Evolutionary conservation across 257 asterid genomes (phyloP).

Genomic region (Solanum okadae): DNA sequence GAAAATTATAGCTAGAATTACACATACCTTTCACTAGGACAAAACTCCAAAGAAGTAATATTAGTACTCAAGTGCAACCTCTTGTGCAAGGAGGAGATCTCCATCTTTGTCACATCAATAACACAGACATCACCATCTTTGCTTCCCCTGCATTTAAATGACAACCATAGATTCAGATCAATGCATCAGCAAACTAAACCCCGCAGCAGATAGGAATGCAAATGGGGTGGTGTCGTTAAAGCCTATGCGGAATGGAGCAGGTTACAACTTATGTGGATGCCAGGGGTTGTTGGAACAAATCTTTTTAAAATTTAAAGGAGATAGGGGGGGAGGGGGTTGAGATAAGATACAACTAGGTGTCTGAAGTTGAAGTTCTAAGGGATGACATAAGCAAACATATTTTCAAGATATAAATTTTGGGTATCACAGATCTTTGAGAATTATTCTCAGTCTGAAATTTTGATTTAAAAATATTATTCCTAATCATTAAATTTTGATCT

Average conservation of each 20-base stretch:
- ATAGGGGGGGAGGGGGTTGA: background rate
- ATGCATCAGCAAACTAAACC: background rate
- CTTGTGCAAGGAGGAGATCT: too few relatives aligned
- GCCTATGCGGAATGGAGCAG: background rate
- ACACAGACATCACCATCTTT: slow-evolving; percentile 93
- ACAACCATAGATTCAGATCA: background rate
- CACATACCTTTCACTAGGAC: too few relatives aligned
- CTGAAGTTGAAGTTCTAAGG: background rate
- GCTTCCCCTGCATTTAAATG: slow-evolving; percentile 43
- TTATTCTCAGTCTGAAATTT: too few relatives aligned
- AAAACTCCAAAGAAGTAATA: too few relatives aligned
- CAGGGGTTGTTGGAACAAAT: background rate
- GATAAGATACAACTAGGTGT: background rate
- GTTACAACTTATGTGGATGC: background rate
- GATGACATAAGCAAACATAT: background rate
- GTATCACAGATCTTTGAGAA: too few relatives aligned
- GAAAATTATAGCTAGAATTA: too few relatives aligned
- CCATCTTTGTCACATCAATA: slow-evolving; percentile 42
- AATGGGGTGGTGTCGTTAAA: background rate
- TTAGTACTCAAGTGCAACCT: too few relatives aligned
- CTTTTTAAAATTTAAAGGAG: too few relatives aligned
- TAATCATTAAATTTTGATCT: too few relatives aligned
- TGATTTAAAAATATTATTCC: too few relatives aligned
- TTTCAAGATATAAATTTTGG: background rate
- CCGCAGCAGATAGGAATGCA: background rate